A percentile compares a stretch with the other conserved stretches of the same genome.
These are phyloP conservation scores for Coemansia sp. DNA, from an alignment of 192 early-diverging fungal genomes.

Conservation along the genomic window DNA sequence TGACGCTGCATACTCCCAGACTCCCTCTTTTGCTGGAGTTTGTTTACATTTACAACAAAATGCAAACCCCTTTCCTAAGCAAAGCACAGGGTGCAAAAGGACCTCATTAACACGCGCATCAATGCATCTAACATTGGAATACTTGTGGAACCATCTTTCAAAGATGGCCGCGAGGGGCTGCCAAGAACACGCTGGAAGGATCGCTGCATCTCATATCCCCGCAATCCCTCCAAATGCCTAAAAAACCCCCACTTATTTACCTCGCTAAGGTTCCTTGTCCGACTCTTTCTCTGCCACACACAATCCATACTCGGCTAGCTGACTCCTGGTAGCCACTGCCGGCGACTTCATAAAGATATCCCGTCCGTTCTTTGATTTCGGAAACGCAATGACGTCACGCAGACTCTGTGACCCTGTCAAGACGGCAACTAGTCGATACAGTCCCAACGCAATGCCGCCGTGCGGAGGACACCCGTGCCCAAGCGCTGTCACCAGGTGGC, in stretches of 20 bases:
- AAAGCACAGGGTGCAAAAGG: not conserved
- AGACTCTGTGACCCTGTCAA: slow-evolving; percentile 71
- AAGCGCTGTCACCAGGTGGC: slow-evolving; percentile 80
- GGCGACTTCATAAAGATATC: slow-evolving; percentile 83
- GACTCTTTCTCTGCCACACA: not conserved
- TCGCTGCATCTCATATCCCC: not conserved
- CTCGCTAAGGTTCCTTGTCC: not conserved
- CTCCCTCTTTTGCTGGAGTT: not conserved
- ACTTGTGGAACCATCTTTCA: not conserved
- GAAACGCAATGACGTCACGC: slow-evolving; percentile 91
- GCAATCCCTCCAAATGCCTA: not conserved
- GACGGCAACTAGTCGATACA: slow-evolving; percentile 78
- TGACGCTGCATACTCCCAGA: not conserved
- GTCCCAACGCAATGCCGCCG: slow-evolving; percentile 82
- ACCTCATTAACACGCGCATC: not conserved
- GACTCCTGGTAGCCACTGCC: slow-evolving; percentile 57
- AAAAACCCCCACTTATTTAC: too few relatives aligned
- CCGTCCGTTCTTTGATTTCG: slow-evolving; percentile 76
- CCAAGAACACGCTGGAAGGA: not conserved
- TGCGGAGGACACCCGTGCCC: slow-evolving; percentile 86
- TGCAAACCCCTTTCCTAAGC: not conserved
- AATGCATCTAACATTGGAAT: not conserved
- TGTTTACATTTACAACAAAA: not conserved
- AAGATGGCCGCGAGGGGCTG: not conserved
- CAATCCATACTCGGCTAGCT: slow-evolving; percentile 71